phyloP scores from a whole-genome alignment of 2,329 filamentous ascomycete species.

The Leptographium galeiforme region DNA sequence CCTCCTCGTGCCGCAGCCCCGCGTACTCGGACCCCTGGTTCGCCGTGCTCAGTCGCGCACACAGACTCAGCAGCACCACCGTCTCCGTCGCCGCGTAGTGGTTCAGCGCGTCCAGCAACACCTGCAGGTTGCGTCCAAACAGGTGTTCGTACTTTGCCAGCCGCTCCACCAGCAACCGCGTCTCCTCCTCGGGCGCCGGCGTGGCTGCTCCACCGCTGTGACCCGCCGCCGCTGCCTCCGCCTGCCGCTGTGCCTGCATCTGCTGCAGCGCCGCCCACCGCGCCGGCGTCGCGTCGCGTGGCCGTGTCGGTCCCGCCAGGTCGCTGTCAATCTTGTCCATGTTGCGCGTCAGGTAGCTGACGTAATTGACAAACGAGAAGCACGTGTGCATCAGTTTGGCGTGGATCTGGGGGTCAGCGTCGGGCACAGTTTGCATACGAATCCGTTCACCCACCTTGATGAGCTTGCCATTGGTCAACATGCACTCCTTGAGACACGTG shows the following conservation, averaged over 20 bases:
- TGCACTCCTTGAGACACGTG: constrained; percentile 96
- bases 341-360: constrained; percentile 71
- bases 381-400: constrained; percentile 95
- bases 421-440: too few species aligned
- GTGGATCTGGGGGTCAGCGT: constrained; percentile 56
- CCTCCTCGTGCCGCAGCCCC: constrained; percentile 43
- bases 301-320: constrained; percentile 44
- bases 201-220: constrained; percentile 15
- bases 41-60: constrained; percentile 67
- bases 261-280: constrained; percentile 47
- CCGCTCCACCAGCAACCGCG: constrained; percentile 56
- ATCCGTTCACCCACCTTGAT: constrained; percentile 73
- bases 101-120: constrained; percentile 85
- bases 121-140: constrained; percentile 84
- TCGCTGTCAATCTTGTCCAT: constrained; percentile 76
- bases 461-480: constrained; percentile 94
- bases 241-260: constrained; percentile 24
- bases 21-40: constrained; percentile 61
- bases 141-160: constrained; percentile 87
- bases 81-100: constrained; percentile 97
- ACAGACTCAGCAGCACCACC: constrained; percentile 80
- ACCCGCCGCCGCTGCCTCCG: constrained; percentile 15
- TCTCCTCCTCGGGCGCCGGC: constrained; percentile 19
- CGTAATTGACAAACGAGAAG: constrained; percentile 85
- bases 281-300: constrained; percentile 43